A percentile compares a stretch with the other conserved stretches of the same genome.
Evolutionary conservation across 441 rosid genomes (phyloP).

Genomic region (Pelargonium citronellum): DNA sequence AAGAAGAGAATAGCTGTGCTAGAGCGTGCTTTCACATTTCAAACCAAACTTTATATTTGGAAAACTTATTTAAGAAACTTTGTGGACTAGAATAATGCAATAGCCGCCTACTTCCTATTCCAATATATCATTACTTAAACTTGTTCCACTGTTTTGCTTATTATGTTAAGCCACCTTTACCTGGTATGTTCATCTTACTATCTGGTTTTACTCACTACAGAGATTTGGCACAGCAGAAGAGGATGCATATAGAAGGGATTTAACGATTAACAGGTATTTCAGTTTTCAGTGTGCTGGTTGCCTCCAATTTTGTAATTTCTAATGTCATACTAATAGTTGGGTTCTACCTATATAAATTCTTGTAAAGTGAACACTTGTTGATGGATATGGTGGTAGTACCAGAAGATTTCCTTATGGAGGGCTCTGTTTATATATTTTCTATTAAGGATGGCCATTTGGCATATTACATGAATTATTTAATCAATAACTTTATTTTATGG

Average conservation of each 20-base stretch:
- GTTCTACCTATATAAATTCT: background rate
- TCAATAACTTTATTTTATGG: background rate
- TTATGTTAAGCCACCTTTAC: background rate
- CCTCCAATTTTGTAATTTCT: background rate
- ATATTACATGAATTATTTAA: too few species aligned
- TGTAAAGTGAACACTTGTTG: background rate
- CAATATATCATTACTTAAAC: background rate
- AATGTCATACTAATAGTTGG: background rate
- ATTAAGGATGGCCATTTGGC: too few species aligned
- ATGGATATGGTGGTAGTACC: background rate
- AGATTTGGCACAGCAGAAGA: constrained; percentile 86
- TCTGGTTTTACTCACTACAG: constrained; percentile 31
- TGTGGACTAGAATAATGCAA: background rate
- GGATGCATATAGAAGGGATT: constrained; percentile 93
- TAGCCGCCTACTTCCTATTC: background rate
- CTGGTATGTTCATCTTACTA: background rate
- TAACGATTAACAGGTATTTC: constrained; percentile 82
- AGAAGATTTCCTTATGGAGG: background rate
- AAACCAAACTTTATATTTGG: background rate
- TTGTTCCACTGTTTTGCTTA: background rate
- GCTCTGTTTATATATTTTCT: background rate
- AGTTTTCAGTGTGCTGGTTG: constrained; percentile 2
- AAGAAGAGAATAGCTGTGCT: background rate
- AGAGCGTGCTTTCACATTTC: background rate
- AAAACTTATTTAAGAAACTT: background rate